phyloP scores from a whole-genome alignment of 2,329 filamentous ascomycete genomes.

The Gremmenia infestans region DNA sequence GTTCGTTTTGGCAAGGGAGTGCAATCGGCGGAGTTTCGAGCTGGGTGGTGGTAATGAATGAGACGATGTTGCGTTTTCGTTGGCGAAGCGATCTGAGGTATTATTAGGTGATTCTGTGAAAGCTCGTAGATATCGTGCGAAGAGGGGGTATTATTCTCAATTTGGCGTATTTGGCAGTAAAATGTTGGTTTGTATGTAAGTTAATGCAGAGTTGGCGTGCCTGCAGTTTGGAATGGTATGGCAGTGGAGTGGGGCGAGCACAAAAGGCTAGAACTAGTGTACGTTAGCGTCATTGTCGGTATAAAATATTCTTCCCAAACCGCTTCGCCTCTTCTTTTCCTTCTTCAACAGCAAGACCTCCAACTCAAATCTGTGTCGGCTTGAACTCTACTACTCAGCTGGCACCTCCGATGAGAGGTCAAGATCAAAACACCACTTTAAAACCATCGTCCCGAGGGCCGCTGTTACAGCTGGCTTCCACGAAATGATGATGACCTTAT shows the following conservation, averaged over 20 bases:
- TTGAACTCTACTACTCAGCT: slow-evolving; percentile 53
- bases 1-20: slow-evolving; percentile 9
- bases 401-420: slow-evolving; percentile 69
- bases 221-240: not conserved
- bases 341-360: slow-evolving; percentile 55
- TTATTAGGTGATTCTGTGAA: slow-evolving; percentile 1
- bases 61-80: not conserved
- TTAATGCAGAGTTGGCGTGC: not conserved
- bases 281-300: too few species aligned
- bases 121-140: not conserved
- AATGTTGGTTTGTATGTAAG: not conserved
- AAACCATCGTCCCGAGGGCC: slow-evolving; percentile 79
- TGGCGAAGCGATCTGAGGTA: not conserved
- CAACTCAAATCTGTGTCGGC: slow-evolving; percentile 71
- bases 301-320: too few species aligned
- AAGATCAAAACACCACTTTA: slow-evolving; percentile 64
- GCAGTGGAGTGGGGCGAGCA: not conserved
- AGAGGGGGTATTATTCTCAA: not conserved
- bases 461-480: slow-evolving; percentile 52
- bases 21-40: slow-evolving; percentile 5
- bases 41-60: not conserved
- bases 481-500: slow-evolving; percentile 65
- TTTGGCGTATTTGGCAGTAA: not conserved
- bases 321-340: slow-evolving; percentile 29
- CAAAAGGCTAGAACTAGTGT: too few species aligned